Evolutionary conservation across 208 protist species (phyloP), one percentile per base, ranked within the genome.

Genomic region (Leishmania amazonensis): DNA sequence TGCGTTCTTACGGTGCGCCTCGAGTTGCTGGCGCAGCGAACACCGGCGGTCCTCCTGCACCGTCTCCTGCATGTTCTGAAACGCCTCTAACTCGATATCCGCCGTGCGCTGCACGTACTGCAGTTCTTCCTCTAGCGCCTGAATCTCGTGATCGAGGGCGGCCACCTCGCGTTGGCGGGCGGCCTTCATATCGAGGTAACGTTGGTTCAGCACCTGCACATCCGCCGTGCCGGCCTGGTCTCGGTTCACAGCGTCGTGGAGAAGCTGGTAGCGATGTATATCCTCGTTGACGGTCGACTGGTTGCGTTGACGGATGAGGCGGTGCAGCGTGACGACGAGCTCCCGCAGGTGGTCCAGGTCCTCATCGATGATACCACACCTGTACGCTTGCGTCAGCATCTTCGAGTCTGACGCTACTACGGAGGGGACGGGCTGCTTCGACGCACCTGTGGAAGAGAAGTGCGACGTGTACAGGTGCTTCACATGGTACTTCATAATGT

Each of bases 201-300:
- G 93, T 19, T 92, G 91, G 53, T 98, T 98, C 40, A 98, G 80
- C 51, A 95, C 90, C 88, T 98, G 93, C 73, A 98, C 95, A 77
- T 98, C 95, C 15, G 95, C 95, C 15, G 92, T 94, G 28, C 93
- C 91, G 21, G 91, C 90, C 79, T 96, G 92, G 84, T 98, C 95
- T 76, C 93, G 91, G 83, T 96, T 96, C 42, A 98, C 93, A 53
- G 95, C 92, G 81, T 98, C 95, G 78, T 95, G 90, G 77, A 98
- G 86, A 53, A 98, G 91, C 64, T 90, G 79, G 62, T 97, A 96
- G 76, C 93, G 94, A 76, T 94, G 91, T 3, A 97, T 87, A 81
- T 98, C 95, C 73, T 98, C 95, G 77, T 95, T 96, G 28, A 98
- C 95, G 8, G 95, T 96, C 21, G 91, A 94, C n/a, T 76, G 76